Evolutionary conservation across 139 green algal genomes (phyloP).

Genomic region (Chlamydomonas incerta): DNA sequence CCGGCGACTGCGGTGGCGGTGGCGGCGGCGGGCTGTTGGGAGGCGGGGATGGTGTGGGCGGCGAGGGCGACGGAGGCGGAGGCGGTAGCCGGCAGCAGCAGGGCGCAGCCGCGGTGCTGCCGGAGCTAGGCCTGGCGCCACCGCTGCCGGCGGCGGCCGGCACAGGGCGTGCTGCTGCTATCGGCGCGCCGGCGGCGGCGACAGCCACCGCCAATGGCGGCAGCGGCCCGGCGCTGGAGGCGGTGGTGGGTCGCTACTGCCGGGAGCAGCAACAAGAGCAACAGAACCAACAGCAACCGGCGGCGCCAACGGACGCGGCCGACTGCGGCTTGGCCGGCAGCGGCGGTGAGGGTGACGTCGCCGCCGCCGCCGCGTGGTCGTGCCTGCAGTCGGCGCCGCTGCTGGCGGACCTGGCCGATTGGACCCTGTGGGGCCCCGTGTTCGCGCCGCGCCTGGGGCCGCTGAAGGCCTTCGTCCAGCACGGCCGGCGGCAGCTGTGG

Average conservation of each 20-base stretch:
- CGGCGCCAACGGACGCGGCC: neutral
- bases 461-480: slow-evolving; percentile 3
- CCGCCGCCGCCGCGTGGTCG: neutral
- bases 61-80: neutral
- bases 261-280: neutral
- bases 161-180: no score
- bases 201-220: no score
- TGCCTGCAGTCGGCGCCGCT: slow-evolving; percentile 12
- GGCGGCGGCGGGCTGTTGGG: no score
- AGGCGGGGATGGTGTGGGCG: no score
- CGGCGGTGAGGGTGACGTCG: neutral
- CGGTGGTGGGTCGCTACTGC: no score
- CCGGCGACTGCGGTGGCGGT: no score
- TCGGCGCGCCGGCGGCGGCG: no score
- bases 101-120: neutral
- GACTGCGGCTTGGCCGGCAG: neutral
- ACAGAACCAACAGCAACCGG: neutral
- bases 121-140: neutral
- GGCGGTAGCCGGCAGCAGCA: no score
- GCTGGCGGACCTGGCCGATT: slow-evolving; percentile 27
- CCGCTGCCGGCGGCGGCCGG: neutral
- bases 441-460: slow-evolving; percentile 42
- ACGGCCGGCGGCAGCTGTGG: no score
- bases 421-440: slow-evolving; percentile 17
- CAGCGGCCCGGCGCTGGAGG: no score